Evolutionary conservation across 306 rosid species (phyloP), one percentile per base, ranked within the genome.

Genomic region (Medicago arabica): DNA sequence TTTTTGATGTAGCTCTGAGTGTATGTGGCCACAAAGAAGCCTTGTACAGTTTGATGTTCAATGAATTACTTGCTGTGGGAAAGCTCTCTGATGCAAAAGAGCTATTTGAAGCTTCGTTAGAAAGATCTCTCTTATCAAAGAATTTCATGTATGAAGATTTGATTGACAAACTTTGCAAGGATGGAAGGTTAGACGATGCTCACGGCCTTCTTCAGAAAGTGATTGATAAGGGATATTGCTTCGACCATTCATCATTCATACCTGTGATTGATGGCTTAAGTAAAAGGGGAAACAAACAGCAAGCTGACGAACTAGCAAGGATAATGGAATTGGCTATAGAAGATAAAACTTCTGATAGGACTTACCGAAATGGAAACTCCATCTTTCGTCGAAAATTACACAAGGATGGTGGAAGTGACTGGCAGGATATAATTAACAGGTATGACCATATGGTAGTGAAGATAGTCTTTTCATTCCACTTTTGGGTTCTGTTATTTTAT

Each of bases 351-450:
- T 69, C 19, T 7, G 77, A 86, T 62, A 85, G 69, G 86, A 77
- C 73, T 72, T 69, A 64, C 77, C 85, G 44, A 74, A 75, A 31
- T 54, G 82, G 41, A 53, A 86, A 68, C 75, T 62, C 74, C 78
- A 68, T 39, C 54, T 40, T 50, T 61, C 77, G 54, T 64, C 76
- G 84, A 80, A 90, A 79, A 70, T 75, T 74, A 63, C 67, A 59
- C 8, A 82, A 85, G 25, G 34, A 54, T 76, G 79, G 73, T 46
- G 82, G 80, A 71, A 85, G 79, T 71, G 89, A 89, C 74, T 95
- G 98, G 97, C 89, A 72, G 80, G 88, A 83, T 77, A 86, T 90
- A 57, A 70, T 95, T 67, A 86, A 90, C 92, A 92, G 97, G 98
- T 95, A 87, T 63, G 72, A 14, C 67, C 50, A 25, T 62, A 61